A percentile compares a stretch with the other conserved stretches of the same genome.
phyloP scores from a whole-genome alignment of 23 red algal genomes.

The Agarophyton chilense region DNA sequence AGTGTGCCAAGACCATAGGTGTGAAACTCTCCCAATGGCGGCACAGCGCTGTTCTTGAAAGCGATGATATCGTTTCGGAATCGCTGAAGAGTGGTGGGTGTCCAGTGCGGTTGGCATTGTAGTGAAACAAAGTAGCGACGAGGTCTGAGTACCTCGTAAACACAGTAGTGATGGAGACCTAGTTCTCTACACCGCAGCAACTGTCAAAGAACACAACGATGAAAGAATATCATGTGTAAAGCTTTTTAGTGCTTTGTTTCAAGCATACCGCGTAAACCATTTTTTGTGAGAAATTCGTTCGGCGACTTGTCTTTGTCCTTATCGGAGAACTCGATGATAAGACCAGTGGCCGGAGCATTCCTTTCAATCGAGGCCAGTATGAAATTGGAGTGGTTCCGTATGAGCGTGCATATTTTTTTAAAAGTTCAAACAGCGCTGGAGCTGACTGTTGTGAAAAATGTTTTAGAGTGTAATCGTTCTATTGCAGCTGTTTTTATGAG shows the following conservation, averaged over 20 bases:
- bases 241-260: constrained; percentile 34
- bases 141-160: constrained; percentile 39
- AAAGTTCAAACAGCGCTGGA: not conserved
- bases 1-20: not conserved
- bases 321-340: not conserved
- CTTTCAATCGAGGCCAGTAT: not conserved
- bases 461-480: not conserved
- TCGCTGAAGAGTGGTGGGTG: not conserved
- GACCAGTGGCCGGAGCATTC: not conserved
- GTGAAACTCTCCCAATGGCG: not conserved
- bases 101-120: constrained; percentile 1
- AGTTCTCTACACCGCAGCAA: constrained; percentile 16
- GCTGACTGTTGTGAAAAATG: not conserved
- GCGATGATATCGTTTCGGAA: not conserved
- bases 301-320: not conserved
- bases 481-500: constrained; percentile 2
- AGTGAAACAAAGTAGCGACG: not conserved
- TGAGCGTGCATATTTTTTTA: not conserved
- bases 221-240: constrained; percentile 49
- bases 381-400: constrained; percentile 1
- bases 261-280: no score
- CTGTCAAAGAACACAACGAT: constrained; percentile 4
- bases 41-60: not conserved
- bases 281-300: not conserved
- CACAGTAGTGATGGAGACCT: constrained; percentile 8